Conservation (phyloP, 768 basidiomycete species). For the Galerina sulciceps region DNA sequence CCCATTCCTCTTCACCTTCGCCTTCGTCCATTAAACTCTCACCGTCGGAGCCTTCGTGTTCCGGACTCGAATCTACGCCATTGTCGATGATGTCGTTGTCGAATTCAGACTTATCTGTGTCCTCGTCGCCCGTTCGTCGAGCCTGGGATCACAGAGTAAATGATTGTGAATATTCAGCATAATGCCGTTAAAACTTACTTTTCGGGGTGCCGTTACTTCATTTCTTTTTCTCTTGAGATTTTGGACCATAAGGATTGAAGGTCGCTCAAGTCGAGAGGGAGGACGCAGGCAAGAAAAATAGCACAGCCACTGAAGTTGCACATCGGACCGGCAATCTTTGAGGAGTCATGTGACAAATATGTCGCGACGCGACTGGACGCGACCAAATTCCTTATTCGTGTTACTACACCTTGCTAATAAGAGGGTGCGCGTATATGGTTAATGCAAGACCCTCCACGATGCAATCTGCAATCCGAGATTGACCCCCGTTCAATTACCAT, state of each 20-base stretch:
- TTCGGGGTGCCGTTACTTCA: constrained; percentile 19
- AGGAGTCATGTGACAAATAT: too few species aligned
- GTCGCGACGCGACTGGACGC: too few species aligned
- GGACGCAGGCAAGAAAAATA: constrained; percentile 26
- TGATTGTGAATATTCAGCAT: background rate
- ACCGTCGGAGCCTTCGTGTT: background rate
- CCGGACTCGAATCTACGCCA: constrained; percentile 7
- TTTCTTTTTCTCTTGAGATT: constrained; percentile 33
- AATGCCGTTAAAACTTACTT: constrained; percentile 17
- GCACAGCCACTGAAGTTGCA: constrained; percentile 33
- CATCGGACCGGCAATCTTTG: background rate
- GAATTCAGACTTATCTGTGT: constrained; percentile 1
- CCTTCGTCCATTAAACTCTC: constrained; percentile 18
- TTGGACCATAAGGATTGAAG: constrained; percentile 19
- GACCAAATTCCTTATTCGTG: too few species aligned
- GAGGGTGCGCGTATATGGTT: too few species aligned
- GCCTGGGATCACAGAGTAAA: constrained; percentile 2
- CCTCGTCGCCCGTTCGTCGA: constrained; percentile 7
- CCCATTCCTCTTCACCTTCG: constrained; percentile 31
- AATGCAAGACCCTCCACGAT: too few species aligned
- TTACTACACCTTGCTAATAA: too few species aligned
- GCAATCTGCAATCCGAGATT: too few species aligned
- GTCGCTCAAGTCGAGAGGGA: background rate
- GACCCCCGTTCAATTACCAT: too few species aligned
- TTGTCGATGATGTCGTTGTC: constrained; percentile 10